Evolutionary conservation across 192 early-diverging fungal species (phyloP).

Genomic region (Umbelopsis sp.): DNA sequence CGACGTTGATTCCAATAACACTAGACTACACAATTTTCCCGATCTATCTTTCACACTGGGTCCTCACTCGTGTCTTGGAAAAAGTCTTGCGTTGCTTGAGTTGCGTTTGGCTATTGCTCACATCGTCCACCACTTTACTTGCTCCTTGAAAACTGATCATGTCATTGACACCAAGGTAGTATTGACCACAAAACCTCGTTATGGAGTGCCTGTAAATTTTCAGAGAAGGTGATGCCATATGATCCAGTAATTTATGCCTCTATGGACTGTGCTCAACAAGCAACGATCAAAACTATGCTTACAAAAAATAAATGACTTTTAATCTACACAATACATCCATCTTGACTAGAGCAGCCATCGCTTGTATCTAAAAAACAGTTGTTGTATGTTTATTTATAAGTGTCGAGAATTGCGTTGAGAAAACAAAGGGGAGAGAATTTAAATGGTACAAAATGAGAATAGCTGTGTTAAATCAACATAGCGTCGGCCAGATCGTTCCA

Average conservation of each 20-base stretch:
- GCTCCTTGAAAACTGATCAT: slow-evolving; percentile 19
- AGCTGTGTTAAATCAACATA: slow-evolving; percentile 74
- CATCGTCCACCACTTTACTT: slow-evolving; percentile 27
- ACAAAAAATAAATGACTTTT: too few species aligned
- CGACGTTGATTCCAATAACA: background rate
- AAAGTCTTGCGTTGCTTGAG: slow-evolving; percentile 38
- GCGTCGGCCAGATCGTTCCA: slow-evolving; percentile 71
- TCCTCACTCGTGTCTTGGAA: slow-evolving; percentile 36
- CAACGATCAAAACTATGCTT: too few species aligned
- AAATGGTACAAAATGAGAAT: slow-evolving; percentile 46
- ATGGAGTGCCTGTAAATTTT: slow-evolving; percentile 40
- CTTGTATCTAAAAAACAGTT: too few species aligned
- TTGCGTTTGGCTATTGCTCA: slow-evolving; percentile 35
- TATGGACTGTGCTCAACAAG: too few species aligned
- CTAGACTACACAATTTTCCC: slow-evolving; percentile 32
- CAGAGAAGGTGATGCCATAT: background rate
- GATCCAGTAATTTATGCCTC: too few species aligned
- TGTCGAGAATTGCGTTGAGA: too few species aligned
- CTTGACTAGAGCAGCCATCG: too few species aligned
- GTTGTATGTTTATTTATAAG: too few species aligned
- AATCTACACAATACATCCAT: too few species aligned
- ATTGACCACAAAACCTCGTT: slow-evolving; percentile 35
- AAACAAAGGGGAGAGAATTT: background rate
- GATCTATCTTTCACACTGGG: slow-evolving; percentile 41
- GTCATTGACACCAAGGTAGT: slow-evolving; percentile 37